Percentiles rank a stretch among this genome's conserved stretches.
Conservation (phyloP, 192 early-diverging fungal genomes). For the Polychytrium aggregatum region DNA sequence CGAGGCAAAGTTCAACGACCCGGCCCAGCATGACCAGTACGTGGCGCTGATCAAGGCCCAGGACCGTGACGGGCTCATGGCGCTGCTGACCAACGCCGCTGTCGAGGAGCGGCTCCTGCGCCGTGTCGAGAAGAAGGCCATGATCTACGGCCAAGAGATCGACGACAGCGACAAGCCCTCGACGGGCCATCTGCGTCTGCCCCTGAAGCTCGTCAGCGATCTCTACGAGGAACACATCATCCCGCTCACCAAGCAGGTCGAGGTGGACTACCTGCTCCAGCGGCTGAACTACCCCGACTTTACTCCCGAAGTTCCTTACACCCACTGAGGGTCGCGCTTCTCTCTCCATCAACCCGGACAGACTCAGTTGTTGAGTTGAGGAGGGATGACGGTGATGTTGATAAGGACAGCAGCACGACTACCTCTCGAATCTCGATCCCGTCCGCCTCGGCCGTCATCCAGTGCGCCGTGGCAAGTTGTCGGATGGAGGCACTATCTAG, state of each 20-base stretch:
- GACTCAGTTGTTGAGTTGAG: too few species aligned
- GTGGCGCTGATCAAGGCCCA: constrained; percentile 58
- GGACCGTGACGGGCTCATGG: constrained; percentile 67
- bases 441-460: too few species aligned
- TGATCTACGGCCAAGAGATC: constrained; percentile 89
- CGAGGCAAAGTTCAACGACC: constrained; percentile 91
- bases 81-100: constrained; percentile 73
- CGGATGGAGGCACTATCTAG: too few species aligned
- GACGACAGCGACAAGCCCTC: constrained; percentile 30
- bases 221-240: constrained; percentile 95
- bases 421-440: too few species aligned
- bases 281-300: constrained; percentile 33
- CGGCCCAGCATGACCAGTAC: constrained; percentile 58
- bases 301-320: too few species aligned
- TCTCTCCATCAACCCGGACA: too few species aligned
- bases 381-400: too few species aligned
- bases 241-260: constrained; percentile 91
- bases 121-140: constrained; percentile 76
- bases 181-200: constrained; percentile 38
- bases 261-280: constrained; percentile 81
- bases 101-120: constrained; percentile 78
- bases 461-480: too few species aligned
- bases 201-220: constrained; percentile 72
- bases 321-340: too few species aligned
- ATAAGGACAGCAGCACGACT: too few species aligned